Evolutionary conservation across 208 protist genomes (phyloP).

Genomic region (Leishmania tropica): DNA sequence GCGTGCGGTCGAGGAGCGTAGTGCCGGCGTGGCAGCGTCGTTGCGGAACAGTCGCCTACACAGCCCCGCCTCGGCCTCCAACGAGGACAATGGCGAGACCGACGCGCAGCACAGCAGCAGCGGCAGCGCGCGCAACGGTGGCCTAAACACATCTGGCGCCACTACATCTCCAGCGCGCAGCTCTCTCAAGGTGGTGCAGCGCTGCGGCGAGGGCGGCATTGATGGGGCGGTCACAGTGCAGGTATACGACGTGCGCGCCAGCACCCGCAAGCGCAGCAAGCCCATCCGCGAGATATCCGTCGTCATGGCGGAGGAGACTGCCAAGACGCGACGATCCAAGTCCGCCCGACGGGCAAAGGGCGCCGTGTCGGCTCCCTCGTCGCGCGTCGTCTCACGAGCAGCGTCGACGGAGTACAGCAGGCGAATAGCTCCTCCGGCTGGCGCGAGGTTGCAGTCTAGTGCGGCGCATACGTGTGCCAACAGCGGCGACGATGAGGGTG

Average conservation of each 20-base stretch:
- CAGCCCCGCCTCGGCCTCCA: slow-evolving; percentile 22
- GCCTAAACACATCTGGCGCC: slow-evolving; percentile 1
- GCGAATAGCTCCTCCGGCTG: slow-evolving; percentile 16
- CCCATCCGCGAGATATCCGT: slow-evolving; percentile 84
- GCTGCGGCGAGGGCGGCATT: slow-evolving; percentile 45
- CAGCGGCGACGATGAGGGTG: neutral
- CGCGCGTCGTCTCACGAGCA: slow-evolving; percentile 26
- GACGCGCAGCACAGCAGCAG: slow-evolving; percentile 11
- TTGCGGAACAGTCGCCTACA: slow-evolving; percentile 52
- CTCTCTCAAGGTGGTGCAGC: slow-evolving; percentile 80
- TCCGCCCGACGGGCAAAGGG: slow-evolving; percentile 11
- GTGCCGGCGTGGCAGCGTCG: slow-evolving; percentile 70
- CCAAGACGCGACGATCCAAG: slow-evolving; percentile 33
- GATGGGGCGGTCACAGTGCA: slow-evolving; percentile 68
- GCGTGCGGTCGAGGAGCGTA: slow-evolving; percentile 84
- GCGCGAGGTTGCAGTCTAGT: neutral
- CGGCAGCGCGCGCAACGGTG: slow-evolving; percentile 2
- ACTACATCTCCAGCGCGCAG: slow-evolving; percentile 18
- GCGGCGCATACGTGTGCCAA: neutral
- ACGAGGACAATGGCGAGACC: slow-evolving; percentile 5
- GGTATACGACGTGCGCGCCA: slow-evolving; percentile 86
- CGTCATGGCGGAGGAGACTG: slow-evolving; percentile 80
- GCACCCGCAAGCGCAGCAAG: slow-evolving; percentile 53
- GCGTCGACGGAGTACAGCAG: neutral
- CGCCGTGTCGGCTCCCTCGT: slow-evolving; percentile 25